Evolutionary conservation across 2,329 filamentous ascomycete genomes (phyloP).

Genomic region (Botryotinia globosa): DNA sequence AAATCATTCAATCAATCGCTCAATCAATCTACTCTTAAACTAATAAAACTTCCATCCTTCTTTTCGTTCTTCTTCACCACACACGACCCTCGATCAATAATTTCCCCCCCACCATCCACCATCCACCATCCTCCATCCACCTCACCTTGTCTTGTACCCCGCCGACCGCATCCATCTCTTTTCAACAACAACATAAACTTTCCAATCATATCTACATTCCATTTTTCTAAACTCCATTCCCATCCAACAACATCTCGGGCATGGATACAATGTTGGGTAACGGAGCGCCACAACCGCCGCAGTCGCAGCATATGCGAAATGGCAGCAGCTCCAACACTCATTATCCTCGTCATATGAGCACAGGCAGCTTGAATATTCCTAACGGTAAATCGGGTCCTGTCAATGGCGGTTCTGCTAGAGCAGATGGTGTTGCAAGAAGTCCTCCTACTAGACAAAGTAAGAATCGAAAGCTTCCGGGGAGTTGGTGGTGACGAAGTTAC

Average conservation of each 20-base stretch:
- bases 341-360: conserved; percentile 22
- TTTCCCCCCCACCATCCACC: neutral
- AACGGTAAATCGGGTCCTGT: conserved; percentile 13
- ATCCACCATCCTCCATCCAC: neutral
- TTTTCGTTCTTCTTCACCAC: neutral
- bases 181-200: conserved; percentile 2
- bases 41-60: neutral
- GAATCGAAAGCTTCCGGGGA: neutral
- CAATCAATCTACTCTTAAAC: neutral
- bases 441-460: conserved; percentile 23
- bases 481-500: neutral
- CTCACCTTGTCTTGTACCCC: conserved; percentile 11
- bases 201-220: neutral
- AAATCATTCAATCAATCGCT: neutral
- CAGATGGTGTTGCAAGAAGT: conserved; percentile 20
- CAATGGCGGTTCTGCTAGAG: conserved; percentile 6
- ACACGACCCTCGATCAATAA: neutral
- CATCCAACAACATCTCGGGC: neutral
- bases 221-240: neutral
- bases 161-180: conserved; percentile 1
- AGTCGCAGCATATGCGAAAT: conserved; percentile 19
- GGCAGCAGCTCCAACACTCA: conserved; percentile 19
- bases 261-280: conserved; percentile 21
- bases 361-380: conserved; percentile 18
- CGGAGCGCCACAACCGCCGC: conserved; percentile 18